These are phyloP conservation scores for Ceratobasidium theobromae DNA, from an alignment of 1,284 basidiomycete species.

Conservation along the genomic window DNA sequence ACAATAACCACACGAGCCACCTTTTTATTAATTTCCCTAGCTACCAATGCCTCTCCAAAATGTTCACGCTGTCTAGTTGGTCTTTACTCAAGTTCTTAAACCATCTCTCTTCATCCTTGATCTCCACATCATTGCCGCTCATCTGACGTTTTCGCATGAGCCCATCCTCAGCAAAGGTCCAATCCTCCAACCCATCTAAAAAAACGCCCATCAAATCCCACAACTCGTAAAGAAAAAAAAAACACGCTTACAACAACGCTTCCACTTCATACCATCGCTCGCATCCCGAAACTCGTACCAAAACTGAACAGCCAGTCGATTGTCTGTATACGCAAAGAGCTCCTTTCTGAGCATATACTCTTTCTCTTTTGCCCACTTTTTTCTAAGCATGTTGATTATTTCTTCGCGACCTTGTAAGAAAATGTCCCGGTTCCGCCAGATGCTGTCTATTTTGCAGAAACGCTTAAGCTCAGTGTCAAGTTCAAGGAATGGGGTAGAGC, in stretches of 20 bases:
- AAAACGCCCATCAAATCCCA: not conserved
- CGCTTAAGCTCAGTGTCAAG: not conserved
- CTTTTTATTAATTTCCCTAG: not conserved
- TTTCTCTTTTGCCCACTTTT: slow-evolving; percentile 54
- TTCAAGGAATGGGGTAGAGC: not conserved
- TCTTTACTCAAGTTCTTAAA: slow-evolving; percentile 50
- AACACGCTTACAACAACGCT: slow-evolving; percentile 18
- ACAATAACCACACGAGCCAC: not conserved
- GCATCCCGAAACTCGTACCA: slow-evolving; percentile 60
- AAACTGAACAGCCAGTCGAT: slow-evolving; percentile 64
- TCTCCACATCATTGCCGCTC: slow-evolving; percentile 59
- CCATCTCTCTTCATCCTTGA: slow-evolving; percentile 56
- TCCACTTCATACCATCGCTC: slow-evolving; percentile 39
- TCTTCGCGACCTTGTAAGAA: slow-evolving; percentile 54
- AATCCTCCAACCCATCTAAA: slow-evolving; percentile 48
- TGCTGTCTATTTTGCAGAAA: slow-evolving; percentile 44
- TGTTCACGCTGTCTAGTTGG: slow-evolving; percentile 40
- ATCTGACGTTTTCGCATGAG: slow-evolving; percentile 60
- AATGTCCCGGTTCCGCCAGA: slow-evolving; percentile 61
- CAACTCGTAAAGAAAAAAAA: not conserved
- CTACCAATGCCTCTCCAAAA: slow-evolving; percentile 45
- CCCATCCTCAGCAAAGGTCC: slow-evolving; percentile 58
- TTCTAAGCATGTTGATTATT: slow-evolving; percentile 53
- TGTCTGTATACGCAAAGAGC: slow-evolving; percentile 57
- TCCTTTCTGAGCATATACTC: slow-evolving; percentile 58